Evolutionary conservation across 768 basidiomycete species (phyloP).

Genomic region (Kwoniella mangroviensis): DNA sequence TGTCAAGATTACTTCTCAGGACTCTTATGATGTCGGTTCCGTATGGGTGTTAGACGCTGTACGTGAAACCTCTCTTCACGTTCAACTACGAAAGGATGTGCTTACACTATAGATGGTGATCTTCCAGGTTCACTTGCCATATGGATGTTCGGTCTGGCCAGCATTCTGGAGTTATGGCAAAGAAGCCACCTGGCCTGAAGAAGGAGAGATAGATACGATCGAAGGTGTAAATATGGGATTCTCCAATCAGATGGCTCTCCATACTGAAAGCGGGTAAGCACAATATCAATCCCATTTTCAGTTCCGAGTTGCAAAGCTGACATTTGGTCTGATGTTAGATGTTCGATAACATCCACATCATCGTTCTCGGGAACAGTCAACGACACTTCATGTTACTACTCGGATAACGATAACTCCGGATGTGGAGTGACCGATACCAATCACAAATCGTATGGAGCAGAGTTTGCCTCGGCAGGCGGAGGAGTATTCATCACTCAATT

Average conservation of each 20-base stretch:
- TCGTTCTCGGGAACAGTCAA: conserved; percentile 51
- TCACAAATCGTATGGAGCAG: conserved; percentile 68
- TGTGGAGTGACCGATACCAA: conserved; percentile 69
- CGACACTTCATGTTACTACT: conserved; percentile 61
- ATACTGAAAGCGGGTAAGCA: conserved; percentile 63
- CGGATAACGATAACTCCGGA: conserved; percentile 63
- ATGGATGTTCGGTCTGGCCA: conserved; percentile 64
- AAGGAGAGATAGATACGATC: conserved; percentile 73
- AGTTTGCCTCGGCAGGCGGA: conserved; percentile 70
- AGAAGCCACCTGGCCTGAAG: conserved; percentile 39
- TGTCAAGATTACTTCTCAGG: conserved; percentile 52
- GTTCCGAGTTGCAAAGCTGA: too few species aligned
- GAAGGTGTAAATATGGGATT: conserved; percentile 75
- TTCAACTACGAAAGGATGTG: neutral
- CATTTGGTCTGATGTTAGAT: conserved; percentile 15
- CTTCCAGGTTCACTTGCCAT: conserved; percentile 59
- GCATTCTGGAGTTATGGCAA: conserved; percentile 45
- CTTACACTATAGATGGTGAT: neutral
- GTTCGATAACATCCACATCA: conserved; percentile 24
- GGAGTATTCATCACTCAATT: conserved; percentile 78
- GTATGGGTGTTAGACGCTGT: conserved; percentile 50
- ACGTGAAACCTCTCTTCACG: neutral
- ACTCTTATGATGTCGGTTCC: conserved; percentile 51
- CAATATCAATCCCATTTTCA: neutral
- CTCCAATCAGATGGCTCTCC: conserved; percentile 73